Evolutionary conservation across 169 alveolate genomes (phyloP), one percentile per base, ranked within the genome.

Genomic region (Plasmodium cynomolgi): DNA sequence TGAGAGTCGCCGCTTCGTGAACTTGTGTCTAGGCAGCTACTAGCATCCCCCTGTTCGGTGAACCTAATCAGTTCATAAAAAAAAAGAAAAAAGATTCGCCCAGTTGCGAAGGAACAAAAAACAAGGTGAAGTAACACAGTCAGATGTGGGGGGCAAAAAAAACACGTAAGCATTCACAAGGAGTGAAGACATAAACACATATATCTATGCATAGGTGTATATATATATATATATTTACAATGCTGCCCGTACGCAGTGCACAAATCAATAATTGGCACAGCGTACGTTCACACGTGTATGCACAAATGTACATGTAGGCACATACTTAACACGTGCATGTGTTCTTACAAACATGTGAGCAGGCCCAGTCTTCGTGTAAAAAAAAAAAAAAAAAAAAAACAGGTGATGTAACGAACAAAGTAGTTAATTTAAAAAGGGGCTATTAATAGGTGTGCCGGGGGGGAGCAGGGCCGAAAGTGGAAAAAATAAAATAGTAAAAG

Each of bases 251-350:
- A 9, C 39, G 6, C 11, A 29, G 50, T 20, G 29, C 44, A 80
- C 34, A 80, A 80, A 80, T 80, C 20, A 80, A 80, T 44, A 80
- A 80, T 23, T 80, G 20, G 34, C 56, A 26, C 56, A 47, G 68
- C 37, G 50, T 3, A 56, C 47, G 20, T 54, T 29, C 68, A 37
- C 37, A 37, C 68, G 68, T 54, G 37, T 26, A 81, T 26, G 68
- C 20, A 37, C n/a, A 81, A 50, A 13, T 31, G 20, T 41, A 50
- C n/a, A 54, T 31, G 37, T 34, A 50, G 56, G 33, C 33, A 75
- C 56, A 75, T 75, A 75, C 44, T 2, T 75, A n/a, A 39, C 33
- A 80, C 26, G 58, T 41, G 72, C 34, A 9, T 44, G 33, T 80
- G 17, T 80, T 68, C 37, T 7, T 68, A 68, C 77, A 68, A 68